phyloP scores from a whole-genome alignment of 805 yeast species.

The Suhomyces prunicola region DNA sequence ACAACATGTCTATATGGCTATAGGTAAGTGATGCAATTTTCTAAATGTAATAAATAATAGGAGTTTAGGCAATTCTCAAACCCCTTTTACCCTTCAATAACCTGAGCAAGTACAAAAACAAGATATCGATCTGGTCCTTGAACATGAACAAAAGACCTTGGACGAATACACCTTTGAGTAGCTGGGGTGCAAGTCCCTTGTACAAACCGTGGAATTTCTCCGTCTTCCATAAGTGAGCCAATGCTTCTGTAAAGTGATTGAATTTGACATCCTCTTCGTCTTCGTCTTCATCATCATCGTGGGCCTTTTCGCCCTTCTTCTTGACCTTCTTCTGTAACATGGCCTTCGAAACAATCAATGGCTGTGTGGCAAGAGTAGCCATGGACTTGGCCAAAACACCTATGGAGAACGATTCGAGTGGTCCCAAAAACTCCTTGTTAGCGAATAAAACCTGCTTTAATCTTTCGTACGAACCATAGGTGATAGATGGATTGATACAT shows the following conservation, averaged over 20 bases:
- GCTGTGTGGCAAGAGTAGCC: conserved; percentile 81
- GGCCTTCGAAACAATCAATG: conserved; percentile 80
- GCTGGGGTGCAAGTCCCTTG: conserved; percentile 79
- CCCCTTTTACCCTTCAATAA: conserved; percentile 17
- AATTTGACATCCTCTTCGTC: conserved; percentile 43
- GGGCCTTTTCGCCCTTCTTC: conserved; percentile 10
- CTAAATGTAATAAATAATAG: not conserved
- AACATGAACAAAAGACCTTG: conserved; percentile 83
- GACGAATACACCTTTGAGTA: conserved; percentile 75
- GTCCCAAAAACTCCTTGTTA: conserved; percentile 44
- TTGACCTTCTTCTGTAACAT: conserved; percentile 58
- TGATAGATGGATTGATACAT: conserved; percentile 81
- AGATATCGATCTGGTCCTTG: conserved; percentile 60
- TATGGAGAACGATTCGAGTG: conserved; percentile 62
- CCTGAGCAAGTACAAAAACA: conserved; percentile 34
- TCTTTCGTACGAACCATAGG: conserved; percentile 77
- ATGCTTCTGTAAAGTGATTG: conserved; percentile 59
- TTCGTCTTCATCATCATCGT: conserved; percentile 25
- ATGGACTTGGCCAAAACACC: conserved; percentile 80
- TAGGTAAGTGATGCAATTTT: not conserved
- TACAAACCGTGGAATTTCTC: conserved; percentile 68
- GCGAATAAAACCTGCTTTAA: conserved; percentile 52
- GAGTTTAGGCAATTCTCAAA: not conserved
- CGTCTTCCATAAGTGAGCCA: conserved; percentile 54
- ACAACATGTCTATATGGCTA: not conserved